These are phyloP conservation scores for Debaryomyces singareniensis DNA, from an alignment of 1,139 yeast species.

Conservation along the genomic window DNA sequence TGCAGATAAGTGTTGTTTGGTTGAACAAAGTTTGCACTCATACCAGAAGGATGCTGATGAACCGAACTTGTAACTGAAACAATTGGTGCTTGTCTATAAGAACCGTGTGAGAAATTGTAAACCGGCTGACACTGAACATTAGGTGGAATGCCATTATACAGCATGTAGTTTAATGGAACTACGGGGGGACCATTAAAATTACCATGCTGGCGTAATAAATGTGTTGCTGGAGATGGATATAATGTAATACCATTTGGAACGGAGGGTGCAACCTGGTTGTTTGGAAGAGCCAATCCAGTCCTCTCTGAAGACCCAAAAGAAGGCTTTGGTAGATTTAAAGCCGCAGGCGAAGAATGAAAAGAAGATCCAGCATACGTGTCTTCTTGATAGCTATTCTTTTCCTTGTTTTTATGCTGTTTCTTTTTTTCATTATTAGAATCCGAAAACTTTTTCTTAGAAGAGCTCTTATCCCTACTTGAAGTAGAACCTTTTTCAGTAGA, in stretches of 20 bases:
- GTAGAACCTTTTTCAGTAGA: slow-evolving; percentile 25
- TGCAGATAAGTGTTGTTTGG: slow-evolving; percentile 2
- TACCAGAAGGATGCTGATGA: too few relatives aligned
- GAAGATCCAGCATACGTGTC: slow-evolving; percentile 53
- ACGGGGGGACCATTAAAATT: slow-evolving; percentile 2
- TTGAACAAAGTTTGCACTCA: slow-evolving; percentile 1
- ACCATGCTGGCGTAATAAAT: slow-evolving; percentile 3
- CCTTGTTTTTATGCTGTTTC: slow-evolving; percentile 9
- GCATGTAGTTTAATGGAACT: too few relatives aligned
- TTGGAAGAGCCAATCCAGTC: slow-evolving; percentile 5
- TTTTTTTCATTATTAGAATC: slow-evolving; percentile 16
- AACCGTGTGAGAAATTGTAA: too few relatives aligned
- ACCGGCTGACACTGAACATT: too few relatives aligned
- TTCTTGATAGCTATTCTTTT: slow-evolving; percentile 15
- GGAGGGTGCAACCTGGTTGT: slow-evolving; percentile 5
- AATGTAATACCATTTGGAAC: slow-evolving; percentile 26
- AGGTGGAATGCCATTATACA: too few relatives aligned
- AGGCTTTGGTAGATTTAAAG: slow-evolving; percentile 52
- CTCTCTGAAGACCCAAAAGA: slow-evolving; percentile 36
- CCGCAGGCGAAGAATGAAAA: slow-evolving; percentile 53
- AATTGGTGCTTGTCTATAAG: too few relatives aligned
- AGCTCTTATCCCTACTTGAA: slow-evolving; percentile 1
- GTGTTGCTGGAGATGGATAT: slow-evolving; percentile 17
- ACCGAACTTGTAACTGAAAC: too few relatives aligned
- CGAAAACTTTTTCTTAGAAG: slow-evolving; percentile 7